Evolutionary conservation across 2,329 filamentous ascomycete species (phyloP).

Genomic region (Neopestalotiopsis clavispora): DNA sequence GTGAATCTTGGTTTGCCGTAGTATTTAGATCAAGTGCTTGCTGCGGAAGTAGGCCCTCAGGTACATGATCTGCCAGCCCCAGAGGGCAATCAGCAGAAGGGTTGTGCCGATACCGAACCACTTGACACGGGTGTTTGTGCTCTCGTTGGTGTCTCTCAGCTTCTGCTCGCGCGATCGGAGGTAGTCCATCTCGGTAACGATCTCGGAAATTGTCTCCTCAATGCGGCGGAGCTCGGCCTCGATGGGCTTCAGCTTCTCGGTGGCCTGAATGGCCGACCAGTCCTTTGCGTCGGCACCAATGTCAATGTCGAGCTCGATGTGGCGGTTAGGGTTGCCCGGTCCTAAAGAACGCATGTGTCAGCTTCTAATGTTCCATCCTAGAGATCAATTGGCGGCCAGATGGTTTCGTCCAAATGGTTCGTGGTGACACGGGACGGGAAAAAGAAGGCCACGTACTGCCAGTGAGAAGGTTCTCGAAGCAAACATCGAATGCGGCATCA

Average conservation of each 20-base stretch:
- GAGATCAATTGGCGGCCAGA: background rate
- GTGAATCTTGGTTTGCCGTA: background rate
- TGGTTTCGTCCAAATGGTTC: background rate
- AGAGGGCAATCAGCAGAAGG: constrained; percentile 85
- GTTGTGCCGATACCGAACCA: constrained; percentile 97
- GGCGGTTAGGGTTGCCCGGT: constrained; percentile 60
- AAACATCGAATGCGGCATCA: constrained; percentile 94
- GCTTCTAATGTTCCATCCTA: background rate
- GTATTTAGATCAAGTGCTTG: constrained; percentile 39
- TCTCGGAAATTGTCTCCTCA: constrained; percentile 87
- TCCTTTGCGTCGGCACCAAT: constrained; percentile 97
- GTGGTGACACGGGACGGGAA: background rate
- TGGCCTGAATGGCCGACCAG: constrained; percentile 94
- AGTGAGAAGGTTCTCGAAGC: constrained; percentile 85
- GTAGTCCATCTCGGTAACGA: constrained; percentile 96
- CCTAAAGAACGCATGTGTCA: background rate
- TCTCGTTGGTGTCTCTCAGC: constrained; percentile 98
- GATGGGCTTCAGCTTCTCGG: constrained; percentile 96
- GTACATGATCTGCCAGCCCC: constrained; percentile 97
- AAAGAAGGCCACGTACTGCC: constrained; percentile 59
- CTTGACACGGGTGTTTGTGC: constrained; percentile 97
- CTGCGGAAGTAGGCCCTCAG: constrained; percentile 94
- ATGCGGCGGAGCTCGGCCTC: constrained; percentile 93
- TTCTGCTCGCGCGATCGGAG: constrained; percentile 89
- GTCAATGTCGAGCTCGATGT: constrained; percentile 91